These are phyloP conservation scores for Discostella stelligera DNA, from an alignment of 352 stramenopile genomes.

Conservation along the genomic window DNA sequence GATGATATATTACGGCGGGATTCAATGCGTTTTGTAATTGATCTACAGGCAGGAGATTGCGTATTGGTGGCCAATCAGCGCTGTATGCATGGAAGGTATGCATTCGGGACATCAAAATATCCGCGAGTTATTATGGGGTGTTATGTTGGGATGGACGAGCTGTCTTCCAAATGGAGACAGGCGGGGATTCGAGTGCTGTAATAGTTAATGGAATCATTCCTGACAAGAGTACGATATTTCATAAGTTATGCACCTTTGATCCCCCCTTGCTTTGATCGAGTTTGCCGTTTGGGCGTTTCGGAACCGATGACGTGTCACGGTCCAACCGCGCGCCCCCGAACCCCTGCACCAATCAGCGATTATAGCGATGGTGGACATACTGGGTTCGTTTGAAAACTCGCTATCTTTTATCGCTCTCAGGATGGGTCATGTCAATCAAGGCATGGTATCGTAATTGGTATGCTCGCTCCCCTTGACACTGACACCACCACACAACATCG, in stretches of 20 bases:
- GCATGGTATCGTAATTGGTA: no score
- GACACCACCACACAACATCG: no score
- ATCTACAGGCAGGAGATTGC: slow-evolving; percentile 68
- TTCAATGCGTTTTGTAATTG: slow-evolving; percentile 69
- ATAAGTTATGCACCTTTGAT: no score
- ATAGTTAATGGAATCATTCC: background rate
- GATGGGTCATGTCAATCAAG: background rate
- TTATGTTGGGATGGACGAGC: slow-evolving; percentile 64
- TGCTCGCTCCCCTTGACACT: no score
- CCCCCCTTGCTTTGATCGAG: no score
- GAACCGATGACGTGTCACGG: background rate
- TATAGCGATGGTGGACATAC: background rate
- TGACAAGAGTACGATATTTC: no score
- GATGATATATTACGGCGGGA: slow-evolving; percentile 64
- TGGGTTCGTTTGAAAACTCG: background rate
- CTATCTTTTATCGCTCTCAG: background rate
- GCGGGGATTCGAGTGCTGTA: slow-evolving; percentile 31
- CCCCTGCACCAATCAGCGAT: background rate
- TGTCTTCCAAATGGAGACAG: slow-evolving; percentile 48
- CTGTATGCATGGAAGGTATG: slow-evolving; percentile 69
- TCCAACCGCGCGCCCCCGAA: no score
- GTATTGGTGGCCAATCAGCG: slow-evolving; percentile 78
- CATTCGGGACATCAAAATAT: slow-evolving; percentile 50
- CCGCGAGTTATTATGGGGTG: slow-evolving; percentile 71
- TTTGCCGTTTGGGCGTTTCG: background rate